Evolutionary conservation across 805 yeast genomes (phyloP), one percentile per base, ranked within the genome.

Genomic region (Candida ponderosae): DNA sequence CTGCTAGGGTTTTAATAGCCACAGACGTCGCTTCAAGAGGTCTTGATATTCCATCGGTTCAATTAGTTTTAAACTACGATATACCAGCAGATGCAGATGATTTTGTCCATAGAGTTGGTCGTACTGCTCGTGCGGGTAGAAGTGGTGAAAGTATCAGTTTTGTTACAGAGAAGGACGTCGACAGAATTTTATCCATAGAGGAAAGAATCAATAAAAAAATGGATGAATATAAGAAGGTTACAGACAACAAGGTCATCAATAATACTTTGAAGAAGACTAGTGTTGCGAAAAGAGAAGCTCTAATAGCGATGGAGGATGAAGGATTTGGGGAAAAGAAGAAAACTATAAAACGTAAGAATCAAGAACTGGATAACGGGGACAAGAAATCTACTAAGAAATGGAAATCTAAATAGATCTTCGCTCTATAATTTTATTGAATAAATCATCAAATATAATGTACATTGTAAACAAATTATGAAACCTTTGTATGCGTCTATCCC

Each of bases 11-110:
- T 1, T 63, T 93, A 38, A 80, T 93, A 15, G 96, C 97, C 7
- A 93, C 99, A 0, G 98, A 93, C 58, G 97, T 93, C 18, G 98
- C 96, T 3, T 81, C 96, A 21, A 78, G 98, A 74, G 98, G 98
- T 58, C 72, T 93, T 46, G 98, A 93, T 70, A 93, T 93, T 39
- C 98, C 97, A 10, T 70, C 77, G 8, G 98, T 93, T 4, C 90
- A 81, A 53, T 66, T 93, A 48, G 97, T 93, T 19, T 63, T 93
- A 19, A 93, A 93, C 56, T 93, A 75, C 53, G 97, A 93, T 53
- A 76, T 93, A 18, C 98, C 98, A 5, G 88, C 93, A 0, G 97
- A 93, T 54, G 85, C 97, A 4, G 96, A 93, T 53, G 96, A 93
- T 45, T 93, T 86, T 51, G 88, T 93, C 37, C 98, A 93, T 62